Evolutionary conservation across 2,329 filamentous ascomycete genomes (phyloP), one percentile per base, ranked within the genome.

Genomic region (Nemania sp.): DNA sequence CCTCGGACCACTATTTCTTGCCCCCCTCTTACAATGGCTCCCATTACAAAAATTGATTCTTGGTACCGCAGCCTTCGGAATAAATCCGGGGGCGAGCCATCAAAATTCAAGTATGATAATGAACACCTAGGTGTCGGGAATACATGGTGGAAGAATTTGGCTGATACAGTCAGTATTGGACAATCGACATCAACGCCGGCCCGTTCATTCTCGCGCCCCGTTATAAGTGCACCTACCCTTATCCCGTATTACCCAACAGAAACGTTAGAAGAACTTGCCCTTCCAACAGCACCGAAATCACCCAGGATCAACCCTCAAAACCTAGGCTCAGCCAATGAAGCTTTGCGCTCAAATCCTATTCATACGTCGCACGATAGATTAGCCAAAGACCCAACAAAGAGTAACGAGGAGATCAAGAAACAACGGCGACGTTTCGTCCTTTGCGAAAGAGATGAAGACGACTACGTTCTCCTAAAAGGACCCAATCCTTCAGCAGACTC

Each of bases 291-390:
- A 5, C 57, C 67, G 11, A 67, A 64, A 13, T 26, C 49, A 26
- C 26, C 27, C 18, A 43, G 13, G 5, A 45, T 71, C 18, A 35
- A 67, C 11, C 27, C n/a, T 11, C 60, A 53, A 22, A 68, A 70
- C 24, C 66, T 75, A 5, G 72, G 73, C 8, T 52, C 38, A 1
- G 38, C 27, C 27, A n/a, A 66, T 2, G 73, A 77, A 13, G 73
- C 73, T 5, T 59, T 77, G 2, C 58, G 67, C n/a, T 76, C 74
- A 15, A 69, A 76, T 41, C 70, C 72, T 10, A 55, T 67, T n/a
- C 22, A 41, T 15, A 13, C 13, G 26, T 55, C 59, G 64, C 32
- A 52, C n/a, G 27, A 60, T 18, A 52, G 13, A 10, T 49, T 45
- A 54, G 26, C 45, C 18, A 11, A n/a, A n/a, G n/a, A 52, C 54